A percentile compares a stretch with the other conserved stretches of the same genome.
Conservation (phyloP, 1,284 basidiomycete genomes). For the Leccinum holopus region DNA sequence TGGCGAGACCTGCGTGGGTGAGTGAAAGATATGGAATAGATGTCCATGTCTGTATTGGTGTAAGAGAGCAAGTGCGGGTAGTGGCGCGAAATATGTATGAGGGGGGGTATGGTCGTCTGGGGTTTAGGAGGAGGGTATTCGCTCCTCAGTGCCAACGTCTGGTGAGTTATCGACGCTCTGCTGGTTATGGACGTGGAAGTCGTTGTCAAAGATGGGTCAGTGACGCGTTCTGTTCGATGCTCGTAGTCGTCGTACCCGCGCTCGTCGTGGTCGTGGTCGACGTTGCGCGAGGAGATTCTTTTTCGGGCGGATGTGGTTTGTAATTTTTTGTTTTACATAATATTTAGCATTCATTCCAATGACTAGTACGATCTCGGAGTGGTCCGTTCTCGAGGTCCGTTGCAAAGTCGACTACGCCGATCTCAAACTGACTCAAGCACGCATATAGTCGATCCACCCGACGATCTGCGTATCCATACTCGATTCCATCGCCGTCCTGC, state of each 20-base stretch:
- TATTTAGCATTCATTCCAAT: slow-evolving; percentile 4
- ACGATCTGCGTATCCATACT: slow-evolving; percentile 55
- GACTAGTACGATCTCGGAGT: slow-evolving; percentile 3
- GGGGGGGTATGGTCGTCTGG: slow-evolving; percentile 16
- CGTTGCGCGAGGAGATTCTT: slow-evolving; percentile 22
- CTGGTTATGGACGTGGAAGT: not conserved
- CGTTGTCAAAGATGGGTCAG: slow-evolving; percentile 8
- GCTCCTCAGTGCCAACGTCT: slow-evolving; percentile 24
- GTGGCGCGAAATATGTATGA: slow-evolving; percentile 11
- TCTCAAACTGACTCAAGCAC: slow-evolving; percentile 7
- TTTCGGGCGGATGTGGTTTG: slow-evolving; percentile 16
- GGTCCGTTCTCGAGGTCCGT: slow-evolving; percentile 31
- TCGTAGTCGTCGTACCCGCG: slow-evolving; percentile 18
- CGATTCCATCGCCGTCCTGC: slow-evolving; percentile 28
- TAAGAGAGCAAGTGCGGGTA: slow-evolving; percentile 4
- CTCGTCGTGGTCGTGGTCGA: slow-evolving; percentile 25
- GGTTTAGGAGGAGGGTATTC: slow-evolving; percentile 30
- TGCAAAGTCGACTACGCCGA: slow-evolving; percentile 12
- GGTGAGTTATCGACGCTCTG: slow-evolving; percentile 1
- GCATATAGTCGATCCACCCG: slow-evolving; percentile 65
- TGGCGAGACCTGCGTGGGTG: slow-evolving; percentile 77
- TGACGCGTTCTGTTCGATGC: slow-evolving; percentile 24
- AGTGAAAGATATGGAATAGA: slow-evolving; percentile 90
- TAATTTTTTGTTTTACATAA: slow-evolving; percentile 15
- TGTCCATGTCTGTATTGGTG: slow-evolving; percentile 64